Evolutionary conservation across 1,284 basidiomycete species (phyloP).

Genomic region (Trichosporon faecale): DNA sequence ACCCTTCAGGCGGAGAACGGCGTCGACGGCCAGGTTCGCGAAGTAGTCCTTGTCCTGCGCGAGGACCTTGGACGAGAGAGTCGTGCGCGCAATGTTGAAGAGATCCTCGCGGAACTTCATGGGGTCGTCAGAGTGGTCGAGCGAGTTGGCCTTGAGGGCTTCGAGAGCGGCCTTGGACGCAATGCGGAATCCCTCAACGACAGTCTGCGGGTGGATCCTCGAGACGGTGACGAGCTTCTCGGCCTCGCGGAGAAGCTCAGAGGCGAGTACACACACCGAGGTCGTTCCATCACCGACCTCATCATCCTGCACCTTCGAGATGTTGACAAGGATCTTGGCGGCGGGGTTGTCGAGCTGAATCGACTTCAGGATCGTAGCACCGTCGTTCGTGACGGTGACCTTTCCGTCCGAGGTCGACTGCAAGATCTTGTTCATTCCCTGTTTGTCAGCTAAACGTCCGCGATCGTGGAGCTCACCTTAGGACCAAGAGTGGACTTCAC

Average conservation of each 20-base stretch:
- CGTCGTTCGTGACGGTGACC: constrained; percentile 97
- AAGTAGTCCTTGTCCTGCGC: constrained; percentile 98
- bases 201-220: constrained; percentile 98
- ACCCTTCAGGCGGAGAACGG: constrained; percentile 88
- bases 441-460: constrained; percentile 1
- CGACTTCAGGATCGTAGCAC: constrained; percentile 95
- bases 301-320: constrained; percentile 99
- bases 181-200: constrained; percentile 96
- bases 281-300: constrained; percentile 99
- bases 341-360: constrained; percentile 98
- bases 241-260: constrained; percentile 89
- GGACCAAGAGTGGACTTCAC: constrained; percentile 98
- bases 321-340: constrained; percentile 98
- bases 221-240: constrained; percentile 83
- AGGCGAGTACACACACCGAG: constrained; percentile 85
- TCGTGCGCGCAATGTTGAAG: constrained; percentile 95
- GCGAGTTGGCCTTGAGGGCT: constrained; percentile 75
- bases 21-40: constrained; percentile 95
- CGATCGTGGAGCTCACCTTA: constrained; percentile 60
- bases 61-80: constrained; percentile 92
- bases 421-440: constrained; percentile 57
- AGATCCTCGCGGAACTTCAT: constrained; percentile 80
- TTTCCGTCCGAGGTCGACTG: constrained; percentile 85
- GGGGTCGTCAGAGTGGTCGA: constrained; percentile 75
- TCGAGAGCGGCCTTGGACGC: constrained; percentile 81